A percentile compares a stretch with the other conserved stretches of the same genome.
These are phyloP conservation scores for Aureobasidium sp. DNA, from an alignment of 2,329 filamentous ascomycete genomes.

Conservation along the genomic window DNA sequence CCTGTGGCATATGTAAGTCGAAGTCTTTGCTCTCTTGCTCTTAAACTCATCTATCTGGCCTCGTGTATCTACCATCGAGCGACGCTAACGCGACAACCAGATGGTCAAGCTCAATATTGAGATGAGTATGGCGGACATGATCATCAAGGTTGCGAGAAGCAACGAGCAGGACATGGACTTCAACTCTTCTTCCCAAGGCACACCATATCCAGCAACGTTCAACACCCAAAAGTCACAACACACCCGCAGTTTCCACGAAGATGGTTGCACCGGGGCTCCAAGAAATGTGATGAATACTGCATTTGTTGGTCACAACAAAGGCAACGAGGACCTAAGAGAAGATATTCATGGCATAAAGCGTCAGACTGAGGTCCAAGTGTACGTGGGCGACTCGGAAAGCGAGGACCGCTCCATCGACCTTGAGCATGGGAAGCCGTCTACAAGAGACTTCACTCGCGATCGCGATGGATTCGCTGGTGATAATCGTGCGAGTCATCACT, in stretches of 20 bases:
- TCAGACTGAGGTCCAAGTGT: constrained; percentile 7
- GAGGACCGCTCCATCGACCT: background rate
- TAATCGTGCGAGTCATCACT: background rate
- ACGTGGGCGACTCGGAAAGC: constrained; percentile 6
- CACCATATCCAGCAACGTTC: background rate
- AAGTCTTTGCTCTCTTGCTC: too few relatives aligned
- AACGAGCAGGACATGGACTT: constrained; percentile 2
- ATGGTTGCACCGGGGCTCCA: background rate
- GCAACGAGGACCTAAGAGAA: background rate
- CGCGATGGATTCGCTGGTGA: background rate
- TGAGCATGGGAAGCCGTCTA: background rate
- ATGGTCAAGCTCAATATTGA: constrained; percentile 46
- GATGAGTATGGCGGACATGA: constrained; percentile 39
- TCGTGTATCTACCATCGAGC: background rate
- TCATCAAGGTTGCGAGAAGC: constrained; percentile 32
- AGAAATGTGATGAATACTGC: background rate
- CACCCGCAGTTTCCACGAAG: background rate
- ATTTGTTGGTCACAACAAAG: background rate
- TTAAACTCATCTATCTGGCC: background rate
- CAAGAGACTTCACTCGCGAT: constrained; percentile 1
- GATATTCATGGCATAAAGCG: constrained; percentile 6
- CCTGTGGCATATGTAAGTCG: constrained; percentile 27
- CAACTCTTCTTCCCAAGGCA: background rate
- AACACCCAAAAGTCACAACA: background rate
- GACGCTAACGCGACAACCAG: constrained; percentile 18